phyloP scores from a whole-genome alignment of 371 early-diverging fungal genomes.

The Mucor irregularis region DNA sequence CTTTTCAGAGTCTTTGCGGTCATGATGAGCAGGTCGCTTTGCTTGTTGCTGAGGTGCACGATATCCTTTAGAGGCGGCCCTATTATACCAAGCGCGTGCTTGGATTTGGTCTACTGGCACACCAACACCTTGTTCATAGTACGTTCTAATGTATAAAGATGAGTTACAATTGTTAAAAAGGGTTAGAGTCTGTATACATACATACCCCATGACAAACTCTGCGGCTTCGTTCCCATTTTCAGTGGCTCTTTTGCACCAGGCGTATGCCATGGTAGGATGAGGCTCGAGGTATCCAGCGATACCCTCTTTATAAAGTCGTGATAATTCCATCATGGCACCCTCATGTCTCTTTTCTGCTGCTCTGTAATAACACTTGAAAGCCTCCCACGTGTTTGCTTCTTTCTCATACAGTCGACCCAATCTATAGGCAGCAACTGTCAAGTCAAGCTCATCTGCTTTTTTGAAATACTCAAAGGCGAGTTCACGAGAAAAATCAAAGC shows the following conservation, averaged over 20 bases:
- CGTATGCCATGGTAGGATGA: slow-evolving; percentile 30
- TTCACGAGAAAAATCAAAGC: too few species aligned
- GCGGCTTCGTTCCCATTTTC: slow-evolving; percentile 34
- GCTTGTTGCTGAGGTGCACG: background rate
- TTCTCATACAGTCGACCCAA: slow-evolving; percentile 31
- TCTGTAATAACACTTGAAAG: slow-evolving; percentile 33
- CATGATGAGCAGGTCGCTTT: too few species aligned
- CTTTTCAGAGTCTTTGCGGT: background rate
- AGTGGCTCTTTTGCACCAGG: slow-evolving; percentile 45
- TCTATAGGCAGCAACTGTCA: slow-evolving; percentile 25
- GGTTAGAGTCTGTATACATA: background rate
- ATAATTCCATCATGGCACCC: slow-evolving; percentile 38
- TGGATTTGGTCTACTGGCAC: slow-evolving; percentile 16
- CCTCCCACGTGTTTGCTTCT: slow-evolving; percentile 12
- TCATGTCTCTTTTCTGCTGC: slow-evolving; percentile 38
- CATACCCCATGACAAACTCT: slow-evolving; percentile 45
- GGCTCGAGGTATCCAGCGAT: slow-evolving; percentile 26
- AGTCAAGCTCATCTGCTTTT: slow-evolving; percentile 29
- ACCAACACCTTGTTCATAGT: slow-evolving; percentile 33
- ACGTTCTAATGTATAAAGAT: slow-evolving; percentile 8
- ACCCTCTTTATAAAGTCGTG: slow-evolving; percentile 32
- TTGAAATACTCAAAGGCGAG: slow-evolving; percentile 31
- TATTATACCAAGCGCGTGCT: slow-evolving; percentile 31
- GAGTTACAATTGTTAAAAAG: background rate
- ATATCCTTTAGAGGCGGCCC: slow-evolving; percentile 33